phyloP scores from a whole-genome alignment of 257 asterid species.

The Ilex asprella region DNA sequence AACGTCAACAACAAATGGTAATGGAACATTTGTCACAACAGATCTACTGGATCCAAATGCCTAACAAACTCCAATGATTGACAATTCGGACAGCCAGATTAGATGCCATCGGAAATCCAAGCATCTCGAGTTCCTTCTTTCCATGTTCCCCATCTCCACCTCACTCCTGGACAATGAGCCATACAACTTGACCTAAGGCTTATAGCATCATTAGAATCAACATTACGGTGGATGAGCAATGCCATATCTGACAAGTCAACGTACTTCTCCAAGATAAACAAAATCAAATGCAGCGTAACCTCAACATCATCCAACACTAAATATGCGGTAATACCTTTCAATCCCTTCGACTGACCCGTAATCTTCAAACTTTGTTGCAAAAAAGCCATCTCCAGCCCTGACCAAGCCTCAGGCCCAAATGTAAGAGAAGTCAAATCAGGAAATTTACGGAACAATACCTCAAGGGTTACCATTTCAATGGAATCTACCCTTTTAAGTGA shows the following conservation, averaged over 20 bases:
- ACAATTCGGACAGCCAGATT: not conserved
- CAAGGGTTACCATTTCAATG: slow-evolving; percentile 33
- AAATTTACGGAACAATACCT: slow-evolving; percentile 34
- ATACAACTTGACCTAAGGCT: slow-evolving; percentile 50
- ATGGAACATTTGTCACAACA: too few relatives aligned
- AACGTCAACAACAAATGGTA: too few relatives aligned
- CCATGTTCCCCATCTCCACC: slow-evolving; percentile 93
- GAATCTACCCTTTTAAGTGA: slow-evolving; percentile 41
- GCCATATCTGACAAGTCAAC: slow-evolving; percentile 35
- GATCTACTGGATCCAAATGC: too few relatives aligned
- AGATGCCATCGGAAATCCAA: slow-evolving; percentile 45
- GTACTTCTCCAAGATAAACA: slow-evolving; percentile 42
- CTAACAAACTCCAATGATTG: too few relatives aligned
- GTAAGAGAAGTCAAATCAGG: slow-evolving; percentile 53
- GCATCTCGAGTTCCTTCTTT: slow-evolving; percentile 58
- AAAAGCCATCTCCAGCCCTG: slow-evolving; percentile 40
- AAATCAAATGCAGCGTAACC: slow-evolving; percentile 41
- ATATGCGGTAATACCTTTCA: slow-evolving; percentile 56
- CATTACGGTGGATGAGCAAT: slow-evolving; percentile 54
- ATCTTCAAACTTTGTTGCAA: slow-evolving; percentile 25
- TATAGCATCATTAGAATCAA: slow-evolving; percentile 44
- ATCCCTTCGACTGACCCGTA: slow-evolving; percentile 34
- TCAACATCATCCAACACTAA: slow-evolving; percentile 52
- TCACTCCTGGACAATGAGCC: slow-evolving; percentile 34
- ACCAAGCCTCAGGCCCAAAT: slow-evolving; percentile 55